Evolutionary conservation across 192 early-diverging fungal species (phyloP), one percentile per base, ranked within the genome.

Genomic region (Glomus cerebriforme): DNA sequence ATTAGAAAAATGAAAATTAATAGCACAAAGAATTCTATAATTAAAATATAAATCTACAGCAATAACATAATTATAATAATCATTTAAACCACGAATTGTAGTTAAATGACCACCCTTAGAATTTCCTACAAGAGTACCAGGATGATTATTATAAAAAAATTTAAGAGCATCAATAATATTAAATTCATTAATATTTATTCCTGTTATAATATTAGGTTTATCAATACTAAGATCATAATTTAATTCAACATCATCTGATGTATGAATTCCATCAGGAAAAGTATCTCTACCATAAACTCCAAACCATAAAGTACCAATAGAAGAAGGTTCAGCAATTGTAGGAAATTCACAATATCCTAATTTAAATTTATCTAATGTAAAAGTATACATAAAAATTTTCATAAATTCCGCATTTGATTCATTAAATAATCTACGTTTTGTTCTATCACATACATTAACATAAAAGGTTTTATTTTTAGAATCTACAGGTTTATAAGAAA

Each of bases 361-460:
- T 67, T 34, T 22, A 34, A 67, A 67, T 67, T 67, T 67, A 19
- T 67, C 17, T 34, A 67, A 67, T 67, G 65, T 26, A 67, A 67
- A 67, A n/a, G 65, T 37, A 35, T 67, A 12, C 65, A 37, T 67
- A 4, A 37, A 67, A 22, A 67, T 35, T 67, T 67, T 67, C 65
- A 67, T 67, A 35, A 67, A 67, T 35, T 67, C 65, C 1, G 15
- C 65, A 34, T 67, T 67, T 13, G 32, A 22, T 67, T 67, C 65
- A 39, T 67, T 67, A 35, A 35, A 67, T 35, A 34, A 35, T 67
- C 65, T 29, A 34, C 19, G 22, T 22, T 67, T 67, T 35, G 34
- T 26, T 67, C 32, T 29, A 8, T 22, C 8, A 67, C 63, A 32
- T 22, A 67, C 10, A 5, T 67, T 22, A 22, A 22, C 19, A 19